Percentiles rank a stretch among this genome's conserved stretches.
Conservation (phyloP, 805 yeast genomes). For the Pachysolen tannophilus region DNA sequence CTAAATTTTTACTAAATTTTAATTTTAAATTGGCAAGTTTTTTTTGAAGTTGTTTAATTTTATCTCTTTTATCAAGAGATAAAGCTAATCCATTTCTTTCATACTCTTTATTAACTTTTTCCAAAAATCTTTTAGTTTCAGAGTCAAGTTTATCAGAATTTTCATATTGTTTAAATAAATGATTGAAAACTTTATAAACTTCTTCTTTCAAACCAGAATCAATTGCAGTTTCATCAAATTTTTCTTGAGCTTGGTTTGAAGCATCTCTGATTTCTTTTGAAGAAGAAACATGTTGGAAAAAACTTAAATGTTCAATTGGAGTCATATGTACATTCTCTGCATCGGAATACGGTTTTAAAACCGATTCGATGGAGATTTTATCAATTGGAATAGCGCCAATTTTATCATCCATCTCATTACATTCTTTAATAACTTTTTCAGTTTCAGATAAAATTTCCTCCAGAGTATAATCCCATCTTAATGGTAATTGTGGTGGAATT, state of each 20-base stretch:
- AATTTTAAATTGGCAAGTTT: slow-evolving; percentile 49
- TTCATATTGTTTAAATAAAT: slow-evolving; percentile 34
- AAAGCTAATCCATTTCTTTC: slow-evolving; percentile 65
- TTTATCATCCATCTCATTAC: slow-evolving; percentile 40
- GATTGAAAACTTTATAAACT: slow-evolving; percentile 50
- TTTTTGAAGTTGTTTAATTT: slow-evolving; percentile 51
- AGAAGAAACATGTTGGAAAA: slow-evolving; percentile 66
- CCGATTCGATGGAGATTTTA: slow-evolving; percentile 46
- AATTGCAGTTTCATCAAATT: slow-evolving; percentile 47
- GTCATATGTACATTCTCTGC: slow-evolving; percentile 42
- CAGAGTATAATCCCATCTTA: slow-evolving; percentile 56
- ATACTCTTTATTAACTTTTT: slow-evolving; percentile 48
- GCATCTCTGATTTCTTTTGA: slow-evolving; percentile 64
- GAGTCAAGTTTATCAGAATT: slow-evolving; percentile 29
- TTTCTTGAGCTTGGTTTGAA: slow-evolving; percentile 53
- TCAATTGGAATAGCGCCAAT: slow-evolving; percentile 35
- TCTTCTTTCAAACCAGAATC: slow-evolving; percentile 63
- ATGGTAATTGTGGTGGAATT: slow-evolving; percentile 30
- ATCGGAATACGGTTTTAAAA: slow-evolving; percentile 44
- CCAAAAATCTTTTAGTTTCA: slow-evolving; percentile 50
- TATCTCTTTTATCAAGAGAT: slow-evolving; percentile 42
- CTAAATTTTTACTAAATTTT: slow-evolving; percentile 55
- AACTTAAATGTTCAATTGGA: slow-evolving; percentile 44
- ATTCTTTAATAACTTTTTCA: slow-evolving; percentile 32
- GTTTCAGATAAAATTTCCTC: slow-evolving; percentile 36